Base-by-base conservation (phyloP, 2,329 filamentous ascomycete genomes). In the Pseudodiploospora longispora region DNA sequence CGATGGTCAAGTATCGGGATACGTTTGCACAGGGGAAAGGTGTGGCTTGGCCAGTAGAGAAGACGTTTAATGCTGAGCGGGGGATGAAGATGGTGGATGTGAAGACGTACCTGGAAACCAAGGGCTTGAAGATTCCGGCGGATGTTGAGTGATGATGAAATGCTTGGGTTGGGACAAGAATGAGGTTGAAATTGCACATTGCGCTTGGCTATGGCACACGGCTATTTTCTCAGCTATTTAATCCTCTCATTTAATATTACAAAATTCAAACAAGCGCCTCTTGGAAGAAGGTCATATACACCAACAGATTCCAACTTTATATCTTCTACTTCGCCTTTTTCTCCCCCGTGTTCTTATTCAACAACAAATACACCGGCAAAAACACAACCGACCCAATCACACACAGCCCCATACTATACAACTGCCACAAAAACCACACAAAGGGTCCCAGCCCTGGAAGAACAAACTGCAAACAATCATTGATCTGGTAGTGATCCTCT, bases 401-500 rank as follows among this genome's bases (percentile, higher is more conserved):
- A 52, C 85, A 91, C 4, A 85, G 58, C 4, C 76, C 49, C 0
- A 85, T 83, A 4, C 79, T 79, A 42, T 79, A 70, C 19, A 82
- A 65, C 59, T 89, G 84, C 73, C 76, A 84, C 1, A 55, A 7
- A 3, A 72, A 50, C 62, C 76, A 70, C 1, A 88, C 61, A 27
- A 76, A 56, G 6, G 69, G 63, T 0, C 78, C 80, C 0, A 82
- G 64, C 0, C 76, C 73, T 8, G 83, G 80, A 10, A 76, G 55
- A 12, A 90, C 54, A 57, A 94, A 93, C 54, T 83, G 82, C 48
- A 91, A 68, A 50, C 82, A 83, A 52, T 95, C 83, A 40, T 80
- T 82, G 1, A 80, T 71, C 55, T 91, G 86, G 57, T 95, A 95
- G 6, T 90, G 66, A 58, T 95, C 88, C 52, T 94, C 82, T 59